A percentile compares a stretch with the other conserved stretches of the same genome.
phyloP scores from a whole-genome alignment of 768 basidiomycete species.

The Boletus pseudo-olivaceus region DNA sequence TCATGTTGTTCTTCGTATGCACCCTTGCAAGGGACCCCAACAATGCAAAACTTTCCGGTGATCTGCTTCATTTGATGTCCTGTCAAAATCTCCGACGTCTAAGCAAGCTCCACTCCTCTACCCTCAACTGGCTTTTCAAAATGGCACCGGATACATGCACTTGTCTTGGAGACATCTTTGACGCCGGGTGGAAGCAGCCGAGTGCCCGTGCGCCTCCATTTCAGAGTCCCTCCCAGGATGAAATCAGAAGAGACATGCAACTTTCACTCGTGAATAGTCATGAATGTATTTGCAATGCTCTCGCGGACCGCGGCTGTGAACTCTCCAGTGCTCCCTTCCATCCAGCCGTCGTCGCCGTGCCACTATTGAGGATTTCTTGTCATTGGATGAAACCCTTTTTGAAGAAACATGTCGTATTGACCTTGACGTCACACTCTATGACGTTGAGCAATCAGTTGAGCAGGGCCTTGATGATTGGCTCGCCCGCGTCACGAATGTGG shows the following conservation, averaged over 20 bases:
- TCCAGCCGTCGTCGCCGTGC: neutral
- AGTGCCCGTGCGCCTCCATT: conserved; percentile 20
- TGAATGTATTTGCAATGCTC: conserved; percentile 24
- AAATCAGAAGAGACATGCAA: conserved; percentile 24
- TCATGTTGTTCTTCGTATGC: conserved; percentile 41
- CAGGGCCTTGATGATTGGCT: conserved; percentile 34
- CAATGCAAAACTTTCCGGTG: conserved; percentile 4
- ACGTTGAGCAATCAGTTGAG: conserved; percentile 35
- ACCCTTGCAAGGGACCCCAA: conserved; percentile 20
- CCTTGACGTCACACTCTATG: conserved; percentile 25
- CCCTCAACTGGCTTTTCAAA: conserved; percentile 33
- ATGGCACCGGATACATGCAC: conserved; percentile 33
- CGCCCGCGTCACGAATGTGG: neutral
- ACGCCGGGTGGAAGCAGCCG: conserved; percentile 33
- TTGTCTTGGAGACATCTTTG: conserved; percentile 17
- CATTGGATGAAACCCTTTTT: conserved; percentile 7
- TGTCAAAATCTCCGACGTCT: conserved; percentile 17
- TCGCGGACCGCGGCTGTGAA: neutral
- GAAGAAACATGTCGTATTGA: conserved; percentile 1
- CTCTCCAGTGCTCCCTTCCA: neutral
- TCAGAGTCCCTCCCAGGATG: conserved; percentile 7
- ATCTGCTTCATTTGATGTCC: conserved; percentile 25
- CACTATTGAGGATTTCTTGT: conserved; percentile 15
- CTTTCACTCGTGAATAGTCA: conserved; percentile 32
- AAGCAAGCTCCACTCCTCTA: conserved; percentile 8